phyloP scores from a whole-genome alignment of 2,329 filamentous ascomycete species.

The Epichloe coenophiala region DNA sequence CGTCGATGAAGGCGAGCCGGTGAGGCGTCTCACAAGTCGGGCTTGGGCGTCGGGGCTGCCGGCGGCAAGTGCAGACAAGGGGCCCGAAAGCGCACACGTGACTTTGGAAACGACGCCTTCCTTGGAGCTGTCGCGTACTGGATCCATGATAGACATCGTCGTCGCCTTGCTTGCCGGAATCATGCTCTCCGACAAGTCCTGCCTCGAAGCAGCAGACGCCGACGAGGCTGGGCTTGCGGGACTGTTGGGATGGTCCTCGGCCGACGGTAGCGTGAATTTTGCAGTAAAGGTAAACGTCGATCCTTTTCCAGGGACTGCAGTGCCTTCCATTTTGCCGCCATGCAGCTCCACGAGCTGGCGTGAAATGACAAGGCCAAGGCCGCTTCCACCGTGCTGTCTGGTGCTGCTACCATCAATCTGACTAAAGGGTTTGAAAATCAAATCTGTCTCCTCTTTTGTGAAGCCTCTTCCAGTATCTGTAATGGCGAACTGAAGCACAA shows the following conservation, averaged over 20 bases:
- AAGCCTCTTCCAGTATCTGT: slow-evolving; percentile 90
- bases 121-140: slow-evolving; percentile 6
- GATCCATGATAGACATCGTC: slow-evolving; percentile 12
- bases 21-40: slow-evolving; percentile 42
- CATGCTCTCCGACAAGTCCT: slow-evolving; percentile 14
- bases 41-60: slow-evolving; percentile 58
- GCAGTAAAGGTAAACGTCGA: slow-evolving; percentile 65
- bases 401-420: slow-evolving; percentile 92
- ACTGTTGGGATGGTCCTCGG: slow-evolving; percentile 47
- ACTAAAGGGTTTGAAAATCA: slow-evolving; percentile 94
- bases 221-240: slow-evolving; percentile 29
- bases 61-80: slow-evolving; percentile 27
- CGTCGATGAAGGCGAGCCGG: slow-evolving; percentile 56
- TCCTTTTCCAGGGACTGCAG: slow-evolving; percentile 68
- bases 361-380: slow-evolving; percentile 84
- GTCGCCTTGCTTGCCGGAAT: slow-evolving; percentile 11
- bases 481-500: slow-evolving; percentile 78
- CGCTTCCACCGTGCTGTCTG: slow-evolving; percentile 88
- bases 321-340: slow-evolving; percentile 78
- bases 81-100: background rate
- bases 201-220: slow-evolving; percentile 17
- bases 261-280: slow-evolving; percentile 54
- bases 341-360: slow-evolving; percentile 93
- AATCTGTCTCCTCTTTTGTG: slow-evolving; percentile 72
- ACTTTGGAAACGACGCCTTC: background rate